A percentile compares a stretch with the other conserved stretches of the same genome.
phyloP scores from a whole-genome alignment of 148 eudicot genomes.

The Selenicereus undatus region DNA sequence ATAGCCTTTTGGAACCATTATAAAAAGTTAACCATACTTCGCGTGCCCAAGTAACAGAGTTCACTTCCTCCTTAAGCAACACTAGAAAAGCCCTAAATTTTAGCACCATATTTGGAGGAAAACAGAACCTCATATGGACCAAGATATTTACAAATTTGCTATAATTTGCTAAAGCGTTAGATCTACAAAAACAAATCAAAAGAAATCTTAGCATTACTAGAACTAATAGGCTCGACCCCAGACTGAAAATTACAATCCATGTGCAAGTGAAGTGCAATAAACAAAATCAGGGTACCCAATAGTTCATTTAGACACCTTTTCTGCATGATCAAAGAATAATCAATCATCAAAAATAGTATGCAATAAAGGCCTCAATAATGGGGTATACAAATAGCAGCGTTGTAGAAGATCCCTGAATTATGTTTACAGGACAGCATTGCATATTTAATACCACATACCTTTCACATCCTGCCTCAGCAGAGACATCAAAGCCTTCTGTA shows the following conservation, averaged over 20 bases:
- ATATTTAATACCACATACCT: conserved; percentile 40
- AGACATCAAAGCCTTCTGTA: conserved; percentile 88
- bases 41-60: too few relatives aligned
- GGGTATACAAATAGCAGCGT: neutral
- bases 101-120: too few relatives aligned
- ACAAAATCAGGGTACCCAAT: neutral
- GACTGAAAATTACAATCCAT: neutral
- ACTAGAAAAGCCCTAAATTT: too few relatives aligned
- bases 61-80: too few relatives aligned
- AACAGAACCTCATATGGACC: neutral
- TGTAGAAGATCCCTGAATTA: neutral
- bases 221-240: neutral
- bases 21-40: too few relatives aligned
- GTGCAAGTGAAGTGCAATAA: neutral
- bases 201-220: neutral
- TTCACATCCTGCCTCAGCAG: conserved; percentile 91
- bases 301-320: neutral
- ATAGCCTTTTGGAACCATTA: too few relatives aligned
- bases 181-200: neutral
- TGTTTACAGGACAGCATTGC: neutral
- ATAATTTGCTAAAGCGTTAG: neutral
- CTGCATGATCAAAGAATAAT: neutral
- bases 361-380: neutral
- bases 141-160: too few relatives aligned
- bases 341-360: neutral